Percentiles rank a stretch among this genome's conserved stretches.
Evolutionary conservation across 2,329 filamentous ascomycete genomes (phyloP).

Genomic region (Neofusicoccum umdonicola): DNA sequence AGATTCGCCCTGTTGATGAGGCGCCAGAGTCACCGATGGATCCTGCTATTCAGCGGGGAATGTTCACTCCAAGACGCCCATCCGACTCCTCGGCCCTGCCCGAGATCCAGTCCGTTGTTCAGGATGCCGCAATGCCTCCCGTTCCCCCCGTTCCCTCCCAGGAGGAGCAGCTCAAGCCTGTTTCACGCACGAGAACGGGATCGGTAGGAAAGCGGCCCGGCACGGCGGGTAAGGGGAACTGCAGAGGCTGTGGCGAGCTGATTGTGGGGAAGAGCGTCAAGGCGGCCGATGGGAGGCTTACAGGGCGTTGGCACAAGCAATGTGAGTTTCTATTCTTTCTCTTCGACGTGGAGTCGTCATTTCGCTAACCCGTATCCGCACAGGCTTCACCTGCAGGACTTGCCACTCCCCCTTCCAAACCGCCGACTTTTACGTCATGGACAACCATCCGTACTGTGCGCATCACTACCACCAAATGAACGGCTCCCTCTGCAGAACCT

Average conservation of each 20-base stretch:
- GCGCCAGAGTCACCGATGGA: constrained; percentile 40
- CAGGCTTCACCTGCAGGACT: constrained; percentile 76
- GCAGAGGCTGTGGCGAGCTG: constrained; percentile 73
- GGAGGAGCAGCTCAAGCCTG: constrained; percentile 18
- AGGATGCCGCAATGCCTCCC: constrained; percentile 5
- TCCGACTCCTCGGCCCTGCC: constrained; percentile 10
- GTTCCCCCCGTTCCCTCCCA: constrained; percentile 16
- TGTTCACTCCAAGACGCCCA: constrained; percentile 24
- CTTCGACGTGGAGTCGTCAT: neutral
- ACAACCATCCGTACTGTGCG: constrained; percentile 86
- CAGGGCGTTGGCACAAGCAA: constrained; percentile 89
- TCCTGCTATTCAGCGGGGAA: constrained; percentile 38
- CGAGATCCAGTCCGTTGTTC: constrained; percentile 9
- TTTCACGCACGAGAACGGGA: constrained; percentile 20
- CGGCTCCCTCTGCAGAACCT: constrained; percentile 77
- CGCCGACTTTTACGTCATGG: constrained; percentile 86
- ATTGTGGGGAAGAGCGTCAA: constrained; percentile 93
- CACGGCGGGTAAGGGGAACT: constrained; percentile 61
- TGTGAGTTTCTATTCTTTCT: constrained; percentile 47
- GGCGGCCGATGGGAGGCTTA: constrained; percentile 86
- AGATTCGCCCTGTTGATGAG: constrained; percentile 23
- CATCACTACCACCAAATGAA: constrained; percentile 92
- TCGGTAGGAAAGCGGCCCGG: constrained; percentile 21
- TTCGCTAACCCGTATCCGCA: constrained; percentile 15
- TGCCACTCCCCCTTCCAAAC: constrained; percentile 80